Evolutionary conservation across 306 rosid genomes (phyloP).

Genomic region (Cucurbita maxima): DNA sequence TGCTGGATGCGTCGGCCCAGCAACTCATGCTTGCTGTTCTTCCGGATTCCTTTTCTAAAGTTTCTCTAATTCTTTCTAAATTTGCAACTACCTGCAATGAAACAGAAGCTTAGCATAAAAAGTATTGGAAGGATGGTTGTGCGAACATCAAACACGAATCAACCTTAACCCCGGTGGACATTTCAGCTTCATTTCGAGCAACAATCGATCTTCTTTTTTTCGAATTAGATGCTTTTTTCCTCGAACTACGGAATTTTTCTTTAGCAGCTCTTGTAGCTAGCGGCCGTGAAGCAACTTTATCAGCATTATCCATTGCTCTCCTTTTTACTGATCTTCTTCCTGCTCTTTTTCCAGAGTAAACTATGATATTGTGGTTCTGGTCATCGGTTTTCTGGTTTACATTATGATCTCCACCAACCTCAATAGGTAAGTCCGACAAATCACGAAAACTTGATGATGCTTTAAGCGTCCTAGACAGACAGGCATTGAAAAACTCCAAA

Average conservation of each 20-base stretch:
- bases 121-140: background rate
- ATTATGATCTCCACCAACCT: constrained; percentile 17
- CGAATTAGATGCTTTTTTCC: constrained; percentile 23
- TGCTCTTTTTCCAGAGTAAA: constrained; percentile 38
- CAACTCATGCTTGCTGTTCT: constrained; percentile 39
- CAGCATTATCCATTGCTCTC: constrained; percentile 12
- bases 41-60: constrained; percentile 53
- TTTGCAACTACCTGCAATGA: constrained; percentile 42
- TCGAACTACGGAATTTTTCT: constrained; percentile 14
- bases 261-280: constrained; percentile 16
- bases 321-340: constrained; percentile 36
- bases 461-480: constrained; percentile 39
- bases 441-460: constrained; percentile 25
- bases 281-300: constrained; percentile 12
- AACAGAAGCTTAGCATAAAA: background rate
- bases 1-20: constrained; percentile 76
- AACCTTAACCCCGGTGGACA: constrained; percentile 73
- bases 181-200: constrained; percentile 57
- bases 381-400: constrained; percentile 12
- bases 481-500: constrained; percentile 38
- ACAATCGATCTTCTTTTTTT: constrained; percentile 28
- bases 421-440: constrained; percentile 8
- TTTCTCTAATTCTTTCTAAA: constrained; percentile 49
- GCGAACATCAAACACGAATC: constrained; percentile 7
- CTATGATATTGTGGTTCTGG: constrained; percentile 15